Conservation (phyloP, 164 flowering plant species). For the Saururus chinensis region DNA sequence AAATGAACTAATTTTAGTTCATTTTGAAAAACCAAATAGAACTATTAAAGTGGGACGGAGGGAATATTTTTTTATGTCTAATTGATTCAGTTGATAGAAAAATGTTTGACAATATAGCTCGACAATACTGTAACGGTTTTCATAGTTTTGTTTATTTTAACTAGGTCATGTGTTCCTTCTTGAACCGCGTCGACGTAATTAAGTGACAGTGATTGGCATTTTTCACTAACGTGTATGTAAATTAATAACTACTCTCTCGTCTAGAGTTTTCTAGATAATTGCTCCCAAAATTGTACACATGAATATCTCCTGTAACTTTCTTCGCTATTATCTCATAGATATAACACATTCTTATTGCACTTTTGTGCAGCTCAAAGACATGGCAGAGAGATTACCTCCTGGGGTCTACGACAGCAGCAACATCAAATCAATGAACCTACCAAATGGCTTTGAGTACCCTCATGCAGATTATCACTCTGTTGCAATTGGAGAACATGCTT, state of each 20-base stretch:
- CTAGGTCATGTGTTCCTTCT: too few relatives aligned
- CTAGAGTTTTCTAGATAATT: too few relatives aligned
- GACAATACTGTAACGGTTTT: too few relatives aligned
- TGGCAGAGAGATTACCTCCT: slow-evolving; percentile 68
- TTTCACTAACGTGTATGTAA: background rate
- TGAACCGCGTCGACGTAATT: too few relatives aligned
- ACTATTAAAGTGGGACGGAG: too few relatives aligned
- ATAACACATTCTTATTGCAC: background rate
- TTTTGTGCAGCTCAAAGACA: slow-evolving; percentile 48
- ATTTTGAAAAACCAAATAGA: too few relatives aligned
- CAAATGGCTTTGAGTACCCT: slow-evolving; percentile 40
- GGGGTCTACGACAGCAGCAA: slow-evolving; percentile 44
- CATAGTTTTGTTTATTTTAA: too few relatives aligned
- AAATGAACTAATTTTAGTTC: too few relatives aligned
- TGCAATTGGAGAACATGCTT: slow-evolving; percentile 28
- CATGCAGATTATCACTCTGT: slow-evolving; percentile 27
- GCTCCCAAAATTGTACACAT: background rate
- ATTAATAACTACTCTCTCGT: background rate
- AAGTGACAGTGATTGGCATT: background rate
- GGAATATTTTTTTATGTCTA: too few relatives aligned
- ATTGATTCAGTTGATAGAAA: too few relatives aligned
- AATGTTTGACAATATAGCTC: too few relatives aligned
- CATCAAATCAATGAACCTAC: slow-evolving; percentile 23
- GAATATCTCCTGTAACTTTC: background rate
- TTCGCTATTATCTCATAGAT: background rate